Percentiles rank a stretch among this genome's conserved stretches.
Evolutionary conservation across 202 grass and related monocot species (phyloP).

Genomic region (Panicum hallii): DNA sequence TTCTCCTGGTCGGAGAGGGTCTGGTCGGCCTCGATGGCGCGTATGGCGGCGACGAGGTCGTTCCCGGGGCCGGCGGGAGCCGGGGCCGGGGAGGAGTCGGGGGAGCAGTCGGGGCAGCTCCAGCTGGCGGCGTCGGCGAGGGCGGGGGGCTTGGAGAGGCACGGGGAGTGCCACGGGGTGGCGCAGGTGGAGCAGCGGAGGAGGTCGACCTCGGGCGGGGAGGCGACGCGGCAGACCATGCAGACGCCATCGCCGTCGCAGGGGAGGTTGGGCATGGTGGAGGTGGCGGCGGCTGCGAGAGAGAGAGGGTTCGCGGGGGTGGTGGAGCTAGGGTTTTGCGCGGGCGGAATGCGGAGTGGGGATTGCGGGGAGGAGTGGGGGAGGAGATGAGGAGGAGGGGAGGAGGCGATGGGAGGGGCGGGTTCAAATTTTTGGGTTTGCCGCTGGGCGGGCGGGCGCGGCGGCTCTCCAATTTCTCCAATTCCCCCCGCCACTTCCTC

Average conservation of each 20-base stretch:
- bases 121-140: slow-evolving; percentile 64
- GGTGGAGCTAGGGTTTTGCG: slow-evolving; percentile 32
- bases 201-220: slow-evolving; percentile 62
- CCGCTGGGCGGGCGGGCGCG: background rate
- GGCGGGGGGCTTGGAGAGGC: slow-evolving; percentile 67
- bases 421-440: slow-evolving; percentile 33
- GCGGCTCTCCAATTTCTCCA: background rate
- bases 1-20: slow-evolving; percentile 78
- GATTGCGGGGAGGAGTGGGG: background rate
- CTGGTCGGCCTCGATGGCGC: slow-evolving; percentile 69
- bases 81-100: background rate
- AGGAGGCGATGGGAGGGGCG: too few relatives aligned
- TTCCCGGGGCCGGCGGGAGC: slow-evolving; percentile 5
- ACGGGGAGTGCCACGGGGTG: slow-evolving; percentile 86
- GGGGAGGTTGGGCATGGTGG: slow-evolving; percentile 73
- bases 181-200: slow-evolving; percentile 76
- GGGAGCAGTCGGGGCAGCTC: slow-evolving; percentile 85
- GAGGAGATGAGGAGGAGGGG: background rate
- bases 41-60: slow-evolving; percentile 69
- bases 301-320: background rate
- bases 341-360: background rate
- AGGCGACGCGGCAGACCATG: slow-evolving; percentile 67
- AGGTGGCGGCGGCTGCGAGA: background rate
- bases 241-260: slow-evolving; percentile 89
- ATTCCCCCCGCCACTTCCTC: background rate